Conservation (phyloP, 2,329 filamentous ascomycete species). For the Neonectria ditissima region DNA sequence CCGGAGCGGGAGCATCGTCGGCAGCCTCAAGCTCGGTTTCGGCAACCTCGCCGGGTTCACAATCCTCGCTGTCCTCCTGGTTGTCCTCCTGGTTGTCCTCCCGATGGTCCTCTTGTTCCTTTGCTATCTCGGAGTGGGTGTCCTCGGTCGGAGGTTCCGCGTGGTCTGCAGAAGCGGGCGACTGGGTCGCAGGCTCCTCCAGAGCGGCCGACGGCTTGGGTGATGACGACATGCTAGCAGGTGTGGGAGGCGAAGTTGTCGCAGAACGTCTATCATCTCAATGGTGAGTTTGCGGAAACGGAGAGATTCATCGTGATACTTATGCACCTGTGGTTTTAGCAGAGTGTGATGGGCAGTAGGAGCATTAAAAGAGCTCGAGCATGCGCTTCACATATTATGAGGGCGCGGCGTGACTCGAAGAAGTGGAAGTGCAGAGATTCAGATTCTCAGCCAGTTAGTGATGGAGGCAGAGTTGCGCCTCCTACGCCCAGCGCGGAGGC, state of each 20-base stretch:
- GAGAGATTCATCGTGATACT: constrained; percentile 51
- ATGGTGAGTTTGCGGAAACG: constrained; percentile 53
- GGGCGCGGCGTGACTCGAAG: constrained; percentile 28
- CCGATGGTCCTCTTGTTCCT: constrained; percentile 25
- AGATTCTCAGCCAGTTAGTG: constrained; percentile 9
- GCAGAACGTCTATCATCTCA: constrained; percentile 50
- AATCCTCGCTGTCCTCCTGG: constrained; percentile 14
- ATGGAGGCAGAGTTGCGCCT: constrained; percentile 31
- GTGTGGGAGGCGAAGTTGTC: constrained; percentile 32
- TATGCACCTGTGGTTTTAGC: constrained; percentile 54
- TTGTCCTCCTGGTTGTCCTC: constrained; percentile 25
- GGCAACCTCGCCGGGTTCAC: constrained; percentile 43
- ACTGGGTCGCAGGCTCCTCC: constrained; percentile 32
- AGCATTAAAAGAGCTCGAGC: constrained; percentile 18
- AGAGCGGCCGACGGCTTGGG: constrained; percentile 30
- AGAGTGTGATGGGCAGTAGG: constrained; percentile 30
- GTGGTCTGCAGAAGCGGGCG: constrained; percentile 23
- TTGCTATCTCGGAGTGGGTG: constrained; percentile 27
- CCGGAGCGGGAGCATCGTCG: constrained; percentile 27
- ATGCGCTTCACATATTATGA: constrained; percentile 40
- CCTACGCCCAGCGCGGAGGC: constrained; percentile 5
- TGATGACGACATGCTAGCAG: constrained; percentile 38
- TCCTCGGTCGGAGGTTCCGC: constrained; percentile 28
- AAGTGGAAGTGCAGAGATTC: constrained; percentile 19
- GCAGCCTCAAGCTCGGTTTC: constrained; percentile 32